Evolutionary conservation across 2,329 filamentous ascomycete genomes (phyloP).

Genomic region (Calonectria leucothoes): DNA sequence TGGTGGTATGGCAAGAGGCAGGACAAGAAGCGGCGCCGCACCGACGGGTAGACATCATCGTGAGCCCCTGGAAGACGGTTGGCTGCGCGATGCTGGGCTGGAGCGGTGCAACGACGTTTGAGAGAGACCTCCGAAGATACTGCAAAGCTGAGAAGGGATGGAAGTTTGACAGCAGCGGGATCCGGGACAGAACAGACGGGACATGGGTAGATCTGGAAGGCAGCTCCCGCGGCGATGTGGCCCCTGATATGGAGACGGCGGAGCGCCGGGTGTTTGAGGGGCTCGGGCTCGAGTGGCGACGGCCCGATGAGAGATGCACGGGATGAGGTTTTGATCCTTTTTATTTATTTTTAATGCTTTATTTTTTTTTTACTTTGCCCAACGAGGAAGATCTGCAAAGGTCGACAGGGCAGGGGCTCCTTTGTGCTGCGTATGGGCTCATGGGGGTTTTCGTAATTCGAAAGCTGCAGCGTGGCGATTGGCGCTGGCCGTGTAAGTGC

Average conservation of each 20-base stretch:
- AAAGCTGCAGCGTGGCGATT: background rate
- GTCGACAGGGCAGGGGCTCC: background rate
- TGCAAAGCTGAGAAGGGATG: constrained; percentile 77
- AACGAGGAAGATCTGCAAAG: background rate
- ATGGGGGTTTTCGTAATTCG: background rate
- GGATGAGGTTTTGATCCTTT: constrained; percentile 58
- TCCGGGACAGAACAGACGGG: constrained; percentile 75
- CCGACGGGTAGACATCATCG: constrained; percentile 90
- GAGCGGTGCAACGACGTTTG: constrained; percentile 90
- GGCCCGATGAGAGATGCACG: constrained; percentile 76
- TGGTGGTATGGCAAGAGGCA: constrained; percentile 85
- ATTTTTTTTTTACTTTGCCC: background rate
- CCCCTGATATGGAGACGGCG: constrained; percentile 76
- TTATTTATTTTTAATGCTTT: background rate
- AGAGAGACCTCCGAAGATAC: constrained; percentile 85
- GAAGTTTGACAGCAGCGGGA: constrained; percentile 93
- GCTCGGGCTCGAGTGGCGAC: constrained; percentile 75
- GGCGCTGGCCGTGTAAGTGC: background rate
- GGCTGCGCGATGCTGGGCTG: constrained; percentile 91
- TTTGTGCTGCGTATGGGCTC: background rate
- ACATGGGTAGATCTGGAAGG: constrained; percentile 79
- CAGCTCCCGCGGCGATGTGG: constrained; percentile 50
- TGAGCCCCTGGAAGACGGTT: constrained; percentile 87
- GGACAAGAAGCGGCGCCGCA: constrained; percentile 60
- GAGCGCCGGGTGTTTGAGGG: constrained; percentile 85